phyloP scores from a whole-genome alignment of 805 yeast species.

The Yamadazyma phyllophila region DNA sequence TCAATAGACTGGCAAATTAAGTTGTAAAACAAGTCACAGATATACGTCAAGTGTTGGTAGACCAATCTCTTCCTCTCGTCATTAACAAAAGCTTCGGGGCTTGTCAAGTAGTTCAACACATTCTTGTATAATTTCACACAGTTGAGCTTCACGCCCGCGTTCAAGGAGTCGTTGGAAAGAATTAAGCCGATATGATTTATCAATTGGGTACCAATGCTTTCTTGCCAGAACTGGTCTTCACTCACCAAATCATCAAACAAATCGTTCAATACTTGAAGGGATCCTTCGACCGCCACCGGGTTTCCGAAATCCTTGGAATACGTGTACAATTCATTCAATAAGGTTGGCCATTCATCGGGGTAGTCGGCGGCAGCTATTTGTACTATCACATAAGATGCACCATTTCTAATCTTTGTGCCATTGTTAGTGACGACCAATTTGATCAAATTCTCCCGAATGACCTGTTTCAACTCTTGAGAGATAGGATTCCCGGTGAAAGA shows the following conservation, averaged over 20 bases:
- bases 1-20: constrained; percentile 18
- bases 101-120: constrained; percentile 51
- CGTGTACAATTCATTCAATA: constrained; percentile 49
- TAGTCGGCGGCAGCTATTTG: constrained; percentile 86
- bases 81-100: constrained; percentile 45
- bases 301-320: constrained; percentile 31
- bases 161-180: constrained; percentile 33
- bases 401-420: constrained; percentile 59
- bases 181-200: constrained; percentile 46
- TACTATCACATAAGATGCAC: constrained; percentile 71
- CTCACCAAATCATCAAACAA: constrained; percentile 82
- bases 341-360: constrained; percentile 94
- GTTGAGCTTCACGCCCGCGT: constrained; percentile 28
- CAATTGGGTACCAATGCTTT: constrained; percentile 59
- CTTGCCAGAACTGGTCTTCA: constrained; percentile 82
- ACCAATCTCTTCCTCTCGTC: constrained; percentile 37
- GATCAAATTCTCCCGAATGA: constrained; percentile 52
- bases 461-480: constrained; percentile 47
- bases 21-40: constrained; percentile 18
- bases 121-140: constrained; percentile 53
- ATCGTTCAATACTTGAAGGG: constrained; percentile 63
- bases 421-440: constrained; percentile 40
- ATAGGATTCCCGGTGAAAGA: constrained; percentile 70
- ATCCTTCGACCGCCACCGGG: constrained; percentile 46
- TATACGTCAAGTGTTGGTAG: constrained; percentile 19